Percentiles rank a stretch among this genome's conserved stretches.
phyloP scores from a whole-genome alignment of 176 grass and related monocot genomes.

The Cocos nucifera region DNA sequence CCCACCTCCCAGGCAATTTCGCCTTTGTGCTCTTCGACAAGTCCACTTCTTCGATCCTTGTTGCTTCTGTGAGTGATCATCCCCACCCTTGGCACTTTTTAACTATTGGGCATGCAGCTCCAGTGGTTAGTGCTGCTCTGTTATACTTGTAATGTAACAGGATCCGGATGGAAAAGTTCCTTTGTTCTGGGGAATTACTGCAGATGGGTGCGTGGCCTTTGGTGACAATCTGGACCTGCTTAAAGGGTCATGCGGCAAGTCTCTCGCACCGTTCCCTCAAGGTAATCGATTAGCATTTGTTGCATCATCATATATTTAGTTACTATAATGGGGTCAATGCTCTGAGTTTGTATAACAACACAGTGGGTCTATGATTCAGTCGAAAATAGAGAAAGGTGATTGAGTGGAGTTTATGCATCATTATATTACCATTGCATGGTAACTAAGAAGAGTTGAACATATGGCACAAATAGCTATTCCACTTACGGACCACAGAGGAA shows the following conservation, averaged over 20 bases:
- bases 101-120: conserved; percentile 27
- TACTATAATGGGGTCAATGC: no score
- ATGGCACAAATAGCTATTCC: no score
- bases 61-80: conserved; percentile 54
- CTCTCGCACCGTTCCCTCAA: conserved; percentile 83
- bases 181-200: conserved; percentile 76
- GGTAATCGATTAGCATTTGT: conserved; percentile 22
- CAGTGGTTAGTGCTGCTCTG: no score
- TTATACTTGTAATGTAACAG: not conserved
- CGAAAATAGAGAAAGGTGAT: no score
- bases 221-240: conserved; percentile 63
- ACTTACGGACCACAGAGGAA: no score
- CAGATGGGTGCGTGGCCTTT: conserved; percentile 76
- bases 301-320: no score
- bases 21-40: conserved; percentile 91
- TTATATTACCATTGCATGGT: no score
- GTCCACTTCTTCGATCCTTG: conserved; percentile 58
- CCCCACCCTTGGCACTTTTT: conserved; percentile 33
- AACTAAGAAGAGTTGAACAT: no score
- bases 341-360: no score
- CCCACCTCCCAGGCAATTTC: conserved; percentile 63
- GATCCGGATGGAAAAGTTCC: conserved; percentile 71
- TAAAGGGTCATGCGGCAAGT: conserved; percentile 94
- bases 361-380: no score
- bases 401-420: no score